A percentile compares a stretch with the other conserved stretches of the same genome.
These are phyloP conservation scores for Massariosphaeria phaeospora DNA, from an alignment of 495 filamentous ascomycete species.

Conservation along the genomic window DNA sequence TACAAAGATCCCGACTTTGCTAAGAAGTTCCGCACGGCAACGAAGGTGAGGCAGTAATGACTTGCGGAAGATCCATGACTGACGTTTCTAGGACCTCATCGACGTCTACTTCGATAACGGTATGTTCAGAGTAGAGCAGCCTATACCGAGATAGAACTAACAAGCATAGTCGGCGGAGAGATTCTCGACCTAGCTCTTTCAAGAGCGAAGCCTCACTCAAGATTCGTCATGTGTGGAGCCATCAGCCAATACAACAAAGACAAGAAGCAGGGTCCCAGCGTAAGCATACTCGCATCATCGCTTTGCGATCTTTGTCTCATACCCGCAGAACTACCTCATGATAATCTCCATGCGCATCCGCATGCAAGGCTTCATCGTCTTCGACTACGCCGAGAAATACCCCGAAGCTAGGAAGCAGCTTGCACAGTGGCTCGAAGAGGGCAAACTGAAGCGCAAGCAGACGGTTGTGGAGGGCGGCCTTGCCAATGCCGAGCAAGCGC, in stretches of 20 bases:
- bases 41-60: conserved; percentile 10
- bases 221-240: conserved; percentile 53
- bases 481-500: conserved; percentile 46
- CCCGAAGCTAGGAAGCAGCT: conserved; percentile 46
- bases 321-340: conserved; percentile 44
- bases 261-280: conserved; percentile 44
- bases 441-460: conserved; percentile 55
- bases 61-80: not conserved
- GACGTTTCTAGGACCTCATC: conserved; percentile 46
- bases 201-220: conserved; percentile 44
- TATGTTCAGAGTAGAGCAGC: conserved; percentile 48
- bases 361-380: conserved; percentile 55
- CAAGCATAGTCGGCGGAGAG: conserved; percentile 46
- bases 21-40: conserved; percentile 33
- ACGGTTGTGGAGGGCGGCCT: conserved; percentile 51
- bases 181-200: conserved; percentile 52
- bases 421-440: conserved; percentile 48
- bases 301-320: not conserved
- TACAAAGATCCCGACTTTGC: conserved; percentile 35
- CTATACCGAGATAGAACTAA: conserved; percentile 40
- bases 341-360: conserved; percentile 48
- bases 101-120: conserved; percentile 59
- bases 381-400: conserved; percentile 49
- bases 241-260: conserved; percentile 52
- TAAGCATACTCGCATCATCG: not conserved